These are phyloP conservation scores for Aureobasidium sp. DNA, from an alignment of 2,329 filamentous ascomycete genomes.

Conservation along the genomic window DNA sequence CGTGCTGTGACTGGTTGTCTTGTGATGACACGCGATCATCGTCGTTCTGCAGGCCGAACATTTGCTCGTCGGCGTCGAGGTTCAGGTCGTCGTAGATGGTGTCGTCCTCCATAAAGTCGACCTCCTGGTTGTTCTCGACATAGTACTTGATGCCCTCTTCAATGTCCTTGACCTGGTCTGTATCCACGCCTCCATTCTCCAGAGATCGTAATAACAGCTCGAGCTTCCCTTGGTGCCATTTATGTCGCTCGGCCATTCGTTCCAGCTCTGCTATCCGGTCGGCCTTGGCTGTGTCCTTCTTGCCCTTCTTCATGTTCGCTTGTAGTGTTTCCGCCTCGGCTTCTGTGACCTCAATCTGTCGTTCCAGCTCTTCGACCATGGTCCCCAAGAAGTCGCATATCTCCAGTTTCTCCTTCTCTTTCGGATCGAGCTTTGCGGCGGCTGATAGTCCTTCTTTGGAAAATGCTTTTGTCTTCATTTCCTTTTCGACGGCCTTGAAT, in stretches of 20 bases:
- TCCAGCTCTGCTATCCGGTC: constrained; percentile 86
- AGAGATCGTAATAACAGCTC: constrained; percentile 84
- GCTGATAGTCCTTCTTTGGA: constrained; percentile 95
- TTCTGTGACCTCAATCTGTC: constrained; percentile 87
- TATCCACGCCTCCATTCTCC: constrained; percentile 86
- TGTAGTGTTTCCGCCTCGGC: constrained; percentile 83
- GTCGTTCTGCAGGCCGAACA: constrained; percentile 72
- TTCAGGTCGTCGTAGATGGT: constrained; percentile 91
- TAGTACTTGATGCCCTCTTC: constrained; percentile 95
- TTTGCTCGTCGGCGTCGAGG: constrained; percentile 84
- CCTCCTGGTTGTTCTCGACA: constrained; percentile 78
- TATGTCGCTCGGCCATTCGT: constrained; percentile 78
- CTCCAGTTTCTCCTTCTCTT: constrained; percentile 90
- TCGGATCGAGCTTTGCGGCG: constrained; percentile 90
- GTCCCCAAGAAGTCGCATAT: constrained; percentile 75
- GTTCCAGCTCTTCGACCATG: constrained; percentile 88
- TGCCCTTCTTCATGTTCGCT: constrained; percentile 89
- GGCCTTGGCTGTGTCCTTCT: constrained; percentile 74
- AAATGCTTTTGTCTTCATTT: constrained; percentile 99
- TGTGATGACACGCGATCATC: constrained; percentile 89
- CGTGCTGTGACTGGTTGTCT: constrained; percentile 85
- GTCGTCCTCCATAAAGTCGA: constrained; percentile 91
- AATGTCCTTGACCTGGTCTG: constrained; percentile 77
- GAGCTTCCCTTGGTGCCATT: constrained; percentile 90
- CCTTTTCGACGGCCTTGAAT: constrained; percentile 99